phyloP scores from a whole-genome alignment of 495 filamentous ascomycete genomes.

The Entonaema liquescens region DNA sequence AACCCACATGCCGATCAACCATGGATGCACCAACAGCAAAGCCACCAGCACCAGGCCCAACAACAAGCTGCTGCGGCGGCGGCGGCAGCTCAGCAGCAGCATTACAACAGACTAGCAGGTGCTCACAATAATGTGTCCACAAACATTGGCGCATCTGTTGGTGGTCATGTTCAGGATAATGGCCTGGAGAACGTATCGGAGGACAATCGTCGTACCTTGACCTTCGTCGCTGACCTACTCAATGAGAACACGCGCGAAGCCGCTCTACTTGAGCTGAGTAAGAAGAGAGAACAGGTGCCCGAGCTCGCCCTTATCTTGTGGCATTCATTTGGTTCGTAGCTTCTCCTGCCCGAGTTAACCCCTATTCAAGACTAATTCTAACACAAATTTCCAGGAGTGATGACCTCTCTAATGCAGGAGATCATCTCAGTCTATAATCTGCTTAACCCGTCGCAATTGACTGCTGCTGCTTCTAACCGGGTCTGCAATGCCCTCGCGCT shows the following conservation, averaged over 20 bases:
- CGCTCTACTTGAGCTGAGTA: conserved; percentile 94
- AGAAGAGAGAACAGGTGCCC: conserved; percentile 98
- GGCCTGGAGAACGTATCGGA: conserved; percentile 70
- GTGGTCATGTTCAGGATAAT: conserved; percentile 67
- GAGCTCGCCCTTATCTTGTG: conserved; percentile 96
- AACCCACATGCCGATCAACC: conserved; percentile 75
- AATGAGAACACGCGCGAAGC: conserved; percentile 87
- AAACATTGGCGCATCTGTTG: conserved; percentile 54
- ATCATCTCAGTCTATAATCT: conserved; percentile 99
- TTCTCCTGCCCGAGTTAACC: not conserved
- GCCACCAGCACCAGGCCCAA: conserved; percentile 72
- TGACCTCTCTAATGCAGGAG: conserved; percentile 96
- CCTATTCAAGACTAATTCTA: conserved; percentile 18
- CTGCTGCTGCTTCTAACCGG: conserved; percentile 93
- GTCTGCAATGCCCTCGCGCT: conserved; percentile 98
- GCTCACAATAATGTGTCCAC: conserved; percentile 58
- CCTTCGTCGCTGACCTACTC: conserved; percentile 91
- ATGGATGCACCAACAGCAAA: conserved; percentile 77
- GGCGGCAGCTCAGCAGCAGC: conserved; percentile 53
- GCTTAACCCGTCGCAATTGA: conserved; percentile 95
- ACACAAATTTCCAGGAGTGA: conserved; percentile 73
- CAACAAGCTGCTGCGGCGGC: conserved; percentile 67
- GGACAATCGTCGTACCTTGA: conserved; percentile 90
- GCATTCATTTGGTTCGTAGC: conserved; percentile 91
- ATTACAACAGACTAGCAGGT: conserved; percentile 77